These are phyloP conservation scores for Coemansia guatemalensis DNA, from an alignment of 192 early-diverging fungal species.

Conservation along the genomic window DNA sequence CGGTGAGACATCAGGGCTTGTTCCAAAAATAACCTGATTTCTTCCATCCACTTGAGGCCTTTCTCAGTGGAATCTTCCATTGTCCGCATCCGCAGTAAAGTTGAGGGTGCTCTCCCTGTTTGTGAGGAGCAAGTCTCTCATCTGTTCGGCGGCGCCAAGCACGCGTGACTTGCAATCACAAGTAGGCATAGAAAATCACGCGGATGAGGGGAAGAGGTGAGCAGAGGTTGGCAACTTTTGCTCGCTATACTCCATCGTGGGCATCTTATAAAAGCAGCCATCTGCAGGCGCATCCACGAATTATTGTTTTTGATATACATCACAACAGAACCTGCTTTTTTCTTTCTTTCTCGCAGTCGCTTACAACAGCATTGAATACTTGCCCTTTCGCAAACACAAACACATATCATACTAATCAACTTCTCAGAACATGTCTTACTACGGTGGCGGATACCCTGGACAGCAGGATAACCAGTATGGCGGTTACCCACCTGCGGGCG, in stretches of 20 bases:
- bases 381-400: not conserved
- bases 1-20: not conserved
- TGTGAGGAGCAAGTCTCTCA: not conserved
- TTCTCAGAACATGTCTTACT: not conserved
- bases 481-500: constrained; percentile 5
- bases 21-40: not conserved
- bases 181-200: not conserved
- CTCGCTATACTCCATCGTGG: not conserved
- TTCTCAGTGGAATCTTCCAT: constrained; percentile 11
- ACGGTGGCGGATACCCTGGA: not conserved
- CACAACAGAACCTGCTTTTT: constrained; percentile 4
- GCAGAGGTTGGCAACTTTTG: not conserved
- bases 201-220: not conserved
- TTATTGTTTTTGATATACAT: constrained; percentile 8
- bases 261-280: not conserved
- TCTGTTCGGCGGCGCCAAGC: constrained; percentile 6
- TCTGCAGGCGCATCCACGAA: not conserved
- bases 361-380: not conserved
- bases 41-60: not conserved
- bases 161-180: constrained; percentile 10
- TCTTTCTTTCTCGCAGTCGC: not conserved
- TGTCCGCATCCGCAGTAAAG: constrained; percentile 7
- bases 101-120: constrained; percentile 3
- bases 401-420: not conserved
- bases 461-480: constrained; percentile 10